phyloP scores from a whole-genome alignment of 768 basidiomycete species.

The Leccinum rimulosum region DNA sequence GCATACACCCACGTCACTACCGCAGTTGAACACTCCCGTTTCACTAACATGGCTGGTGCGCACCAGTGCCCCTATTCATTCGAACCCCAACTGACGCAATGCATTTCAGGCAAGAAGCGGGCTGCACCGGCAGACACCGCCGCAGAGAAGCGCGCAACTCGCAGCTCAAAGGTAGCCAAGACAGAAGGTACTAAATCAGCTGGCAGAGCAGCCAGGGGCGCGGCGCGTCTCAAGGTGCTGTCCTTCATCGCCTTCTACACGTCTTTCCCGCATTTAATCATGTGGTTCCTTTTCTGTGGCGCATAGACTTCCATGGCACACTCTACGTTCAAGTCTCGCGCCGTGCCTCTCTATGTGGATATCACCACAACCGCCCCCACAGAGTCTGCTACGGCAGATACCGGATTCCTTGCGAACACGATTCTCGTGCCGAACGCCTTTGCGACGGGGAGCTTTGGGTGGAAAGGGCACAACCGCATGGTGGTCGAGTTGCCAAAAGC shows the following conservation, averaged over 20 bases:
- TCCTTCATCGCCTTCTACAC: not conserved
- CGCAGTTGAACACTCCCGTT: not conserved
- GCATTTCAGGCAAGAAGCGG: slow-evolving; percentile 43
- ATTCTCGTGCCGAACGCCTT: slow-evolving; percentile 61
- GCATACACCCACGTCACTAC: not conserved
- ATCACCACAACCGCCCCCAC: slow-evolving; percentile 64
- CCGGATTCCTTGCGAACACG: slow-evolving; percentile 58
- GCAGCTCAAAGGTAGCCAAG: slow-evolving; percentile 52
- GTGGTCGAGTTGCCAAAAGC: slow-evolving; percentile 58
- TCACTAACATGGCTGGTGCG: slow-evolving; percentile 31
- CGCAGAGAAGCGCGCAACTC: slow-evolving; percentile 36
- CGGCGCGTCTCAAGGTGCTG: slow-evolving; percentile 46
- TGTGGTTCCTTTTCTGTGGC: not conserved
- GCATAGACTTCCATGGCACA: slow-evolving; percentile 45
- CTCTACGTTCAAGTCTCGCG: slow-evolving; percentile 58
- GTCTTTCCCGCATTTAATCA: not conserved
- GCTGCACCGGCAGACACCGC: slow-evolving; percentile 36
- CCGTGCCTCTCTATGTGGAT: slow-evolving; percentile 65
- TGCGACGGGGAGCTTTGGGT: slow-evolving; percentile 76
- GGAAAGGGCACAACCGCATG: slow-evolving; percentile 75
- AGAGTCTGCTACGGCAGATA: slow-evolving; percentile 42
- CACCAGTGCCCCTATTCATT: slow-evolving; percentile 18
- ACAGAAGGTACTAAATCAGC: slow-evolving; percentile 35
- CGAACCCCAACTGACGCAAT: not conserved
- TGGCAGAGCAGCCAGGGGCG: slow-evolving; percentile 38